Evolutionary conservation across 106 monocot species (phyloP), one percentile per base, ranked within the genome.

Genomic region (Hemerocallis citrina): DNA sequence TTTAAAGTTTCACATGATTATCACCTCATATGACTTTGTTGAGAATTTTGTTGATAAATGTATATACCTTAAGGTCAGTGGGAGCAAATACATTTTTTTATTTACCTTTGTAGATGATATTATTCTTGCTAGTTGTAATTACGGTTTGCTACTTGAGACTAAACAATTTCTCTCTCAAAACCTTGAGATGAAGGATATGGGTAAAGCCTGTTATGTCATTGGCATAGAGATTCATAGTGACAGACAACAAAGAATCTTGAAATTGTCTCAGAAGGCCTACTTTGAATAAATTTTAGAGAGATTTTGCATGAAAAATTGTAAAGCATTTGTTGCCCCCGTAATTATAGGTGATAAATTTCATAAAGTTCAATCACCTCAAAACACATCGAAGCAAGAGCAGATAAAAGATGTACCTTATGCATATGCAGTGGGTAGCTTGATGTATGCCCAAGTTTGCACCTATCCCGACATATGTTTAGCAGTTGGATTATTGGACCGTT

Each of bases 101-200:
- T 2, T 37, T 20, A 16, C 17, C 9, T 58, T 17, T 34, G 10
- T 17, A 1, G 44, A 46, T 63, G 32, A 45, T 33, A 46, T 46
- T 5, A 1, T 46, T 8, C 32, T 63, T 46, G 41, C 30, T 7
- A 33, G 46, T 33, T 46, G 20, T 33, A 31, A 63, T 34, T 0
- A 46, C 1, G 20, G 21, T 3, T 15, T 46, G n/a, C 15, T 63
- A 31, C 63, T 31, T 33, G 46, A 63, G 44, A 20, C 46, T 4
- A 31, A 63, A 15, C 6, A 25, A 12, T 46, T 47, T 47, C 30
- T 47, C 4, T 47, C 1, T 1, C 29, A 63, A 44, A 46, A 63
- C 14, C 47, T 46, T 63, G 63, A 63, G 17, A 47, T 63, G 63
- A 63, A 63, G 27, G 25, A 63, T 47, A 47, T 63, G 30, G 32